Conservation (phyloP, 176 grass and related monocot genomes). For the Triticum monococcum region DNA sequence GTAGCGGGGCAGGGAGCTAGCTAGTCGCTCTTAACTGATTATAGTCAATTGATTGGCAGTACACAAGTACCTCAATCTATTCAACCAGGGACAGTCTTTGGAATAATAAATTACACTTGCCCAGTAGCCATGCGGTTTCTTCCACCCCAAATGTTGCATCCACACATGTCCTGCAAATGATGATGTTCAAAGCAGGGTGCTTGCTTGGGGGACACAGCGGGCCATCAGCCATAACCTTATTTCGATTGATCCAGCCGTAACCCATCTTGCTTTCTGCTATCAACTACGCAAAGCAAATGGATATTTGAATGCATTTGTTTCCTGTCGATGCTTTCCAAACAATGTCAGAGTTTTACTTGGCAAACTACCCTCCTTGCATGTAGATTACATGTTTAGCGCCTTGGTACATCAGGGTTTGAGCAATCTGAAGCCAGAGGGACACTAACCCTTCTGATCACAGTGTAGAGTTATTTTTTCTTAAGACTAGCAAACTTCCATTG, state of each 20-base stretch:
- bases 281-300: not conserved
- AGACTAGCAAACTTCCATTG: not conserved
- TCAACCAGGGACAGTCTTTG: too few species aligned
- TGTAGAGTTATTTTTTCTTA: not conserved
- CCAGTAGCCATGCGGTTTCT: not conserved
- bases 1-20: too few species aligned
- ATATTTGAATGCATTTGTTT: not conserved
- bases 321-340: not conserved
- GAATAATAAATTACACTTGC: too few species aligned
- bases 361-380: not conserved
- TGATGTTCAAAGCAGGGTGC: not conserved
- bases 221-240: not conserved
- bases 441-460: not conserved
- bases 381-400: not conserved
- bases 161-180: not conserved
- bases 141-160: not conserved
- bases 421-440: not conserved
- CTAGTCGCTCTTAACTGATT: too few species aligned
- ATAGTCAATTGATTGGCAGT: too few species aligned
- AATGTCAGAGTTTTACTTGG: not conserved
- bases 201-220: not conserved
- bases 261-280: not conserved
- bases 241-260: not conserved
- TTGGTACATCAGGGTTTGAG: not conserved
- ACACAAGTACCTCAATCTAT: too few species aligned